Conservation (phyloP, 2,329 filamentous ascomycete genomes). For the Penicillium sclerotigenum region DNA sequence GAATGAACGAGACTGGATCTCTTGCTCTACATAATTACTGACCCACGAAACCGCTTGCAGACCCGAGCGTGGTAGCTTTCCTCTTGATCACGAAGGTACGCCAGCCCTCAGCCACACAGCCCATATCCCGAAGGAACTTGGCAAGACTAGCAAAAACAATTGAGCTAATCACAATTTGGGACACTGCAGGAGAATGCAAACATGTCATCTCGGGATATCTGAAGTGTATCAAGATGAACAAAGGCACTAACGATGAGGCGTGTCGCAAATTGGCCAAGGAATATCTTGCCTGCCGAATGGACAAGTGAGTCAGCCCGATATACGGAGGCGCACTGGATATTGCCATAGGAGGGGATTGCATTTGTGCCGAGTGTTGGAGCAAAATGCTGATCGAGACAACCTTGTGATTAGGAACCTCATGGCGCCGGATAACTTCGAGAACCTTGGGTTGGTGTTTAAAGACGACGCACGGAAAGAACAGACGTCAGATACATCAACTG, state of each 20-base stretch:
- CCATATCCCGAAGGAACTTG: background rate
- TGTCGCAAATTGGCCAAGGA: slow-evolving; percentile 83
- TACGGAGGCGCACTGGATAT: background rate
- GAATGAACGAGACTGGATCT: background rate
- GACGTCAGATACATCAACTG: background rate
- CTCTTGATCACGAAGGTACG: slow-evolving; percentile 85
- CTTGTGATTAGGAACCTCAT: slow-evolving; percentile 71
- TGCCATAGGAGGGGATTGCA: background rate
- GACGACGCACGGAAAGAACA: slow-evolving; percentile 26
- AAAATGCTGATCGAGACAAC: slow-evolving; percentile 4
- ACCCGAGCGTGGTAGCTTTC: slow-evolving; percentile 89
- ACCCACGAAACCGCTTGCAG: slow-evolving; percentile 43
- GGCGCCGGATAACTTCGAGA: slow-evolving; percentile 92
- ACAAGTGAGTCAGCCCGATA: slow-evolving; percentile 60
- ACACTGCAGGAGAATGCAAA: slow-evolving; percentile 77
- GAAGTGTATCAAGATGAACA: slow-evolving; percentile 76
- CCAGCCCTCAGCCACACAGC: background rate
- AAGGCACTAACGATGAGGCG: slow-evolving; percentile 79
- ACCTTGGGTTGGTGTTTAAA: slow-evolving; percentile 72
- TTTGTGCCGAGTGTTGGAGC: background rate
- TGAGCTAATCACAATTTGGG: background rate
- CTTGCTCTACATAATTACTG: slow-evolving; percentile 1
- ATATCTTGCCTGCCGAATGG: slow-evolving; percentile 91
- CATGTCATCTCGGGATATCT: slow-evolving; percentile 82
- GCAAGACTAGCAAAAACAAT: background rate